A percentile compares a stretch with the other conserved stretches of the same genome.
Evolutionary conservation across 768 basidiomycete genomes (phyloP).

Genomic region (Podaxis sp.): DNA sequence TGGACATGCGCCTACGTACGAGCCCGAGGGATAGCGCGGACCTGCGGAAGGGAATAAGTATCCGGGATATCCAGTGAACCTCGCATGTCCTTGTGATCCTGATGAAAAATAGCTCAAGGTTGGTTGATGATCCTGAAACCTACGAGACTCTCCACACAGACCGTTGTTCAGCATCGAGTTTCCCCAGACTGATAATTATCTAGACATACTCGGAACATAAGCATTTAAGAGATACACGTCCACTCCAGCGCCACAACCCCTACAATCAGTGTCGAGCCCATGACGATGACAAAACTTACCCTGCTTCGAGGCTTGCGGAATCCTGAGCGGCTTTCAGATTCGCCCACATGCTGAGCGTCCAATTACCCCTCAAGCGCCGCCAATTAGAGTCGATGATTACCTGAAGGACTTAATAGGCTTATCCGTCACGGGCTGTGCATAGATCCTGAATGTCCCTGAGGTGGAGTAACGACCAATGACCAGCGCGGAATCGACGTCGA

Average conservation of each 20-base stretch:
- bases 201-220: not conserved
- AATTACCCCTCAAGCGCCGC: no score
- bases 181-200: not conserved
- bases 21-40: constrained; percentile 2
- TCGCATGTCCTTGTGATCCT: not conserved
- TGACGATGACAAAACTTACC: not conserved
- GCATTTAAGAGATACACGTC: not conserved
- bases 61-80: not conserved
- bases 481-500: constrained; percentile 7
- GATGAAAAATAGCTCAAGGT: not conserved
- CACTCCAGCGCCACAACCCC: no score
- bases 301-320: not conserved
- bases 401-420: no score
- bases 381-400: no score
- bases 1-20: not conserved
- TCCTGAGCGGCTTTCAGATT: no score
- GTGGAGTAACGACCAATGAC: constrained; percentile 7
- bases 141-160: not conserved
- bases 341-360: no score
- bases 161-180: not conserved
- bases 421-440: not conserved
- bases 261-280: no score
- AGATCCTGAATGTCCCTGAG: not conserved
- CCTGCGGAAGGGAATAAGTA: not conserved
- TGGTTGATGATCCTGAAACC: not conserved